Evolutionary conservation across 106 monocot species (phyloP).

Genomic region (Posidonia australis): DNA sequence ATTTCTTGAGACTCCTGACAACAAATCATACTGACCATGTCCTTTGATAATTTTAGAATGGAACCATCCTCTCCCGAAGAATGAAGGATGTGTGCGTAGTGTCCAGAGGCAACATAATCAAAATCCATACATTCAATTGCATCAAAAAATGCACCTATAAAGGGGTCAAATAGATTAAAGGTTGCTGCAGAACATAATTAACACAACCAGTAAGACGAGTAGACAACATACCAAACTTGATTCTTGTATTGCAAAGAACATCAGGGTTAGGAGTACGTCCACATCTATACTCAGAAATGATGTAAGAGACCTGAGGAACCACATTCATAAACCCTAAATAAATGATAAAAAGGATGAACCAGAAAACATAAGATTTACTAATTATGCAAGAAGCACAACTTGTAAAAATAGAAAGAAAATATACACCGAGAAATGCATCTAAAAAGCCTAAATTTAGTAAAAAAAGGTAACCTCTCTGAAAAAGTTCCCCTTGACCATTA

Average conservation of each 20-base stretch:
- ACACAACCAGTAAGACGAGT: neutral
- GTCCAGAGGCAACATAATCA: slow-evolving; percentile 93
- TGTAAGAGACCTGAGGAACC: slow-evolving; percentile 63
- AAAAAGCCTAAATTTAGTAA: no score
- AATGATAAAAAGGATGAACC: neutral
- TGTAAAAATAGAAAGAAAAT: no score
- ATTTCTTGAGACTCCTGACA: neutral
- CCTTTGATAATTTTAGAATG: slow-evolving; percentile 69
- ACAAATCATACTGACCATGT: slow-evolving; percentile 36
- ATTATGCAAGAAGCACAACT: neutral
- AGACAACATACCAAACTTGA: slow-evolving; percentile 76
- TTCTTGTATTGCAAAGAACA: slow-evolving; percentile 97
- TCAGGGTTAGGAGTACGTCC: slow-evolving; percentile 98
- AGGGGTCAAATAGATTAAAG: neutral
- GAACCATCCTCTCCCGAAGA: slow-evolving; percentile 33
- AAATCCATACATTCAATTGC: slow-evolving; percentile 73
- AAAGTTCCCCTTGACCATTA: no score
- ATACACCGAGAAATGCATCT: no score
- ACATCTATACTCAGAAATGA: slow-evolving; percentile 79
- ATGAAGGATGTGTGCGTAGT: slow-evolving; percentile 81
- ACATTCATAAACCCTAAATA: neutral
- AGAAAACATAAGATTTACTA: neutral
- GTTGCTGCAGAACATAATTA: neutral
- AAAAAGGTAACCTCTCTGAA: no score
- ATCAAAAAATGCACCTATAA: slow-evolving; percentile 82